Evolutionary conservation across 768 basidiomycete species (phyloP).

Genomic region (Agrocybe praecox): DNA sequence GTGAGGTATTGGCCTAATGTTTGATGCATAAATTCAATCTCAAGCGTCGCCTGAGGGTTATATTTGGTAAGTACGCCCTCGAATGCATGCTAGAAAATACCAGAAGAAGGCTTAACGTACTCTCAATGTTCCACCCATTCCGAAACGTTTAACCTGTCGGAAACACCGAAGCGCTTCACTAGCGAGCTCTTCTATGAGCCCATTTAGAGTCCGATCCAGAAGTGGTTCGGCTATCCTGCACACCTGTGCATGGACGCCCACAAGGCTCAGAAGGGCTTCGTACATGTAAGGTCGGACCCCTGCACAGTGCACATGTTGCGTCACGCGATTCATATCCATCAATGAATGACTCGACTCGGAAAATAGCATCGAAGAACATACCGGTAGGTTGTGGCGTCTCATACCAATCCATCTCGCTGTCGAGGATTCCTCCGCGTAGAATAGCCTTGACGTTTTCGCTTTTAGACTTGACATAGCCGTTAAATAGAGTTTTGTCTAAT

Average conservation of each 20-base stretch:
- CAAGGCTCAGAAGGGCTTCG: constrained; percentile 83
- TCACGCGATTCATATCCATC: not conserved
- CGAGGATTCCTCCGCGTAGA: constrained; percentile 79
- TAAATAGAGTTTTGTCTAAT: constrained; percentile 88
- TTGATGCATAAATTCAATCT: constrained; percentile 99
- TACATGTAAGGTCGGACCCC: constrained; percentile 97
- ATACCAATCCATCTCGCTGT: constrained; percentile 88
- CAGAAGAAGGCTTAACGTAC: constrained; percentile 48
- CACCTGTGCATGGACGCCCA: constrained; percentile 91
- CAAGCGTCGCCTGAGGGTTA: constrained; percentile 83
- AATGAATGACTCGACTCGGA: constrained; percentile 10
- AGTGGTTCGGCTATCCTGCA: constrained; percentile 77
- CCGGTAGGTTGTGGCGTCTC: constrained; percentile 92
- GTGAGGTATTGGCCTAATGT: constrained; percentile 89
- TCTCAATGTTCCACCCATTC: constrained; percentile 98
- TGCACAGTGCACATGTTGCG: constrained; percentile 37
- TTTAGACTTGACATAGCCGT: constrained; percentile 85
- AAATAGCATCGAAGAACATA: constrained; percentile 30
- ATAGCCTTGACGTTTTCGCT: constrained; percentile 66
- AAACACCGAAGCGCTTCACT: constrained; percentile 85
- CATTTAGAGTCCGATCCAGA: constrained; percentile 79
- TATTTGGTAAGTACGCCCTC: not conserved
- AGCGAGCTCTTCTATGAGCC: constrained; percentile 82
- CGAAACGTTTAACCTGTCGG: constrained; percentile 86
- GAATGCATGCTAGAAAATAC: not conserved